Conservation (phyloP, 2,329 filamentous ascomycete genomes). For the Diaporthe sp. region DNA sequence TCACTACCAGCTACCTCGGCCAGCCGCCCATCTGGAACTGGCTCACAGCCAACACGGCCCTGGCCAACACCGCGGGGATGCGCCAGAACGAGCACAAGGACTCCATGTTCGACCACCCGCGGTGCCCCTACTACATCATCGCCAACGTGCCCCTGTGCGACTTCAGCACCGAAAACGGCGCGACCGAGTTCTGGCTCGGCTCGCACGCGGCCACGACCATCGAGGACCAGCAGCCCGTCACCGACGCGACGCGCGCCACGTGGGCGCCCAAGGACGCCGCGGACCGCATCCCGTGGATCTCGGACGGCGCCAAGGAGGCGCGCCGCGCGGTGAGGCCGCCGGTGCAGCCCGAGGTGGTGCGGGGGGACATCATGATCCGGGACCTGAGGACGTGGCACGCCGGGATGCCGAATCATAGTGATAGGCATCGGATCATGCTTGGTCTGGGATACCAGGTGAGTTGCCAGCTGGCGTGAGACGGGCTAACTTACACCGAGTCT, state of each 20-base stretch:
- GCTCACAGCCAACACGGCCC: slow-evolving; percentile 56
- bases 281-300: slow-evolving; percentile 41
- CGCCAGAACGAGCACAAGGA: slow-evolving; percentile 57
- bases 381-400: slow-evolving; percentile 51
- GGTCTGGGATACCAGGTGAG: slow-evolving; percentile 47
- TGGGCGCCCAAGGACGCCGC: slow-evolving; percentile 17
- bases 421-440: slow-evolving; percentile 48
- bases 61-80: slow-evolving; percentile 53
- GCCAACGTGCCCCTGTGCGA: slow-evolving; percentile 56
- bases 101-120: slow-evolving; percentile 53
- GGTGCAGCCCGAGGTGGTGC: slow-evolving; percentile 45
- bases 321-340: slow-evolving; percentile 47
- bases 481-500: too few relatives aligned
- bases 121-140: slow-evolving; percentile 55
- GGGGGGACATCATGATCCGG: slow-evolving; percentile 50
- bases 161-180: slow-evolving; percentile 52
- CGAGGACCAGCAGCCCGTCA: slow-evolving; percentile 50
- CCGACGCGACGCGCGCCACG: slow-evolving; percentile 31
- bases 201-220: slow-evolving; percentile 52
- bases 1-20: slow-evolving; percentile 54
- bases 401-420: slow-evolving; percentile 51
- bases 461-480: neutral
- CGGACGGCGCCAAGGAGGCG: slow-evolving; percentile 43
- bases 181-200: slow-evolving; percentile 58
- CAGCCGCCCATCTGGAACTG: slow-evolving; percentile 56